These are phyloP conservation scores for Corrigiola litoralis DNA, from an alignment of 179 eudicot species.

Conservation along the genomic window DNA sequence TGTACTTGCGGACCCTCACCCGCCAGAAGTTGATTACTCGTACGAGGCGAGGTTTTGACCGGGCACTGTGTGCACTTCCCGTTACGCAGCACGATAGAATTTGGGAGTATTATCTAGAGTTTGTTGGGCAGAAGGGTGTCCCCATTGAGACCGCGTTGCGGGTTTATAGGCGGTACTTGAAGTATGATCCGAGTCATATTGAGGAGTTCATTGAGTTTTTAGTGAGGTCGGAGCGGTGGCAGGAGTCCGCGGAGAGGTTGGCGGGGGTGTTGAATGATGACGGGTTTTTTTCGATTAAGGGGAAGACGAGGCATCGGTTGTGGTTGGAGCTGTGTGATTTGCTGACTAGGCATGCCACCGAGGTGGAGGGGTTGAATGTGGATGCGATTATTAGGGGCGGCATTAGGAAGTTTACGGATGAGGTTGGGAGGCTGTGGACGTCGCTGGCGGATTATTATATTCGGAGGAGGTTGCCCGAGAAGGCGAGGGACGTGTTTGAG, in stretches of 20 bases:
- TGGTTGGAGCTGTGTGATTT: constrained; percentile 94
- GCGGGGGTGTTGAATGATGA: constrained; percentile 90
- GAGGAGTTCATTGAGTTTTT: constrained; percentile 94
- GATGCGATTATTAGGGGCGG: constrained; percentile 94
- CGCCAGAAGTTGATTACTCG: constrained; percentile 55
- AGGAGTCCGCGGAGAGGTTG: constrained; percentile 91
- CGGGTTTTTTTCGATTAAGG: constrained; percentile 67
- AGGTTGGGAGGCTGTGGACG: constrained; percentile 96
- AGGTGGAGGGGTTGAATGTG: constrained; percentile 86
- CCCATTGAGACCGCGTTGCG: constrained; percentile 90
- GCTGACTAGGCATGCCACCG: constrained; percentile 76
- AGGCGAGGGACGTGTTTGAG: constrained; percentile 86
- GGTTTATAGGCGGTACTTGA: constrained; percentile 91
- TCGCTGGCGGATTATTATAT: constrained; percentile 87
- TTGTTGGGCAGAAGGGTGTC: constrained; percentile 76
- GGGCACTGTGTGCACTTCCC: constrained; percentile 83
- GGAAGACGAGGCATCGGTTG: constrained; percentile 77
- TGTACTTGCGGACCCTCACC: constrained; percentile 61
- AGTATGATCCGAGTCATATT: constrained; percentile 73
- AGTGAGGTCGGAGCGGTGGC: constrained; percentile 66
- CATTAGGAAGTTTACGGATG: constrained; percentile 92
- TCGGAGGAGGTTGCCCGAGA: constrained; percentile 73
- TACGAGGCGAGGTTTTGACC: constrained; percentile 67
- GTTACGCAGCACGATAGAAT: constrained; percentile 89
- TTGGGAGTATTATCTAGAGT: constrained; percentile 74